Evolutionary conservation across 164 flowering plant genomes (phyloP).

Genomic region (Berberis vulgaris): DNA sequence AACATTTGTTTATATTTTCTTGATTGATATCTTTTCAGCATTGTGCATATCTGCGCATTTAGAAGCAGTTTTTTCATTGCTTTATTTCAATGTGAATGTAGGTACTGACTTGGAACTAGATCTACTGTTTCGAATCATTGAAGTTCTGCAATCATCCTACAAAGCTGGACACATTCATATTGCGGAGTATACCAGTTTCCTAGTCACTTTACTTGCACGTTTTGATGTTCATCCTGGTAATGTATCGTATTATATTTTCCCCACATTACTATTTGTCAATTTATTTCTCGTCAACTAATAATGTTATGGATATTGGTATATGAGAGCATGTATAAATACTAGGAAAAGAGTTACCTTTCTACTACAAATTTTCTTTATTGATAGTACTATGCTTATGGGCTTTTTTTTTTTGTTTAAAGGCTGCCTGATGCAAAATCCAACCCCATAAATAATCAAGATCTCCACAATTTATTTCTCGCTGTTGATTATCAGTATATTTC

Average conservation of each 20-base stretch:
- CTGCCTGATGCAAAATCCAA: no score
- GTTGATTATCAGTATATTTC: no score
- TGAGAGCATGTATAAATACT: no score
- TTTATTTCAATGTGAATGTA: slow-evolving; percentile 19
- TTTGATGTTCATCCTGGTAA: slow-evolving; percentile 53
- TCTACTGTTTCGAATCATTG: slow-evolving; percentile 54
- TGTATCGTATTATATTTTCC: not conserved
- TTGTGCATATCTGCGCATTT: not conserved
- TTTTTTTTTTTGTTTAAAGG: no score
- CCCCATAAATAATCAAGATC: no score
- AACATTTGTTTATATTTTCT: no score
- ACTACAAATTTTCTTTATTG: no score
- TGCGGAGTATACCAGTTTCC: slow-evolving; percentile 60
- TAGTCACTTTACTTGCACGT: slow-evolving; percentile 51
- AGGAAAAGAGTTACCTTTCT: no score
- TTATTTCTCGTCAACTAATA: not conserved
- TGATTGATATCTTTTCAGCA: not conserved
- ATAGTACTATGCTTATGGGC: no score
- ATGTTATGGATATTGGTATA: no score
- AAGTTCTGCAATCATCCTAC: slow-evolving; percentile 63
- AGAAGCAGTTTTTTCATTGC: slow-evolving; percentile 3
- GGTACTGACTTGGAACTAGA: slow-evolving; percentile 53
- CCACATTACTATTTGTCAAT: not conserved
- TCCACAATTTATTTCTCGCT: no score
- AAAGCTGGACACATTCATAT: slow-evolving; percentile 57